phyloP scores from a whole-genome alignment of 768 basidiomycete genomes.

The Strobilomyces dryophilus region DNA sequence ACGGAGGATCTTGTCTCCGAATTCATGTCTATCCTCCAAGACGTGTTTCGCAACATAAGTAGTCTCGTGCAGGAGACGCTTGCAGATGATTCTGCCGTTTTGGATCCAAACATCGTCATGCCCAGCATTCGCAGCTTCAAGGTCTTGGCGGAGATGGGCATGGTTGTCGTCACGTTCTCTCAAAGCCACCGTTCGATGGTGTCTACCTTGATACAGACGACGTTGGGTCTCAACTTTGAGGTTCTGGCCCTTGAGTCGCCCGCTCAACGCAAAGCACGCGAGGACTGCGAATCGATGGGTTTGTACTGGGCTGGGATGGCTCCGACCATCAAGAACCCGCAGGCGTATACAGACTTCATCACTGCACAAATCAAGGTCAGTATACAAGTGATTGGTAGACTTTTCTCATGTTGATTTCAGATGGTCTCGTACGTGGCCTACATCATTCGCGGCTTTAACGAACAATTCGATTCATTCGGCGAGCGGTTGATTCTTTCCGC shows the following conservation, averaged over 20 bases:
- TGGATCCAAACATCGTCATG: slow-evolving; percentile 57
- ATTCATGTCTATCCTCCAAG: slow-evolving; percentile 77
- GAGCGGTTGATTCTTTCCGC: slow-evolving; percentile 78
- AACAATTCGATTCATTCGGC: slow-evolving; percentile 67
- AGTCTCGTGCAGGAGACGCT: slow-evolving; percentile 72
- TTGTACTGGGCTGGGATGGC: slow-evolving; percentile 82
- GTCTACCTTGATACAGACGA: slow-evolving; percentile 59
- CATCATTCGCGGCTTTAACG: slow-evolving; percentile 67
- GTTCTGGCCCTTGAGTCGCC: slow-evolving; percentile 76
- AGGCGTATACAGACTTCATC: slow-evolving; percentile 78
- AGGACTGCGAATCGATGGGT: slow-evolving; percentile 78
- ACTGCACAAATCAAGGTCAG: slow-evolving; percentile 86
- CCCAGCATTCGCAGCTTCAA: slow-evolving; percentile 86
- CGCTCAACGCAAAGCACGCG: slow-evolving; percentile 73
- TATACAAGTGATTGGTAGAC: neutral
- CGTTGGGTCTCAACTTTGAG: slow-evolving; percentile 75
- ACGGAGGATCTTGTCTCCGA: slow-evolving; percentile 72
- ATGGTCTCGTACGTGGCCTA: slow-evolving; percentile 91
- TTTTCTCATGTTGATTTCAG: slow-evolving; percentile 36
- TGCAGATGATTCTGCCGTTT: slow-evolving; percentile 52
- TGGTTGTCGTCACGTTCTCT: slow-evolving; percentile 86
- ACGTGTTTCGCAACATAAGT: slow-evolving; percentile 71
- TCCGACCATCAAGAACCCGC: slow-evolving; percentile 63
- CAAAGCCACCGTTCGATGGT: slow-evolving; percentile 74
- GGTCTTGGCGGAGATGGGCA: slow-evolving; percentile 89